Evolutionary conservation across 257 asterid species (phyloP).

Genomic region (Solanum chilense): DNA sequence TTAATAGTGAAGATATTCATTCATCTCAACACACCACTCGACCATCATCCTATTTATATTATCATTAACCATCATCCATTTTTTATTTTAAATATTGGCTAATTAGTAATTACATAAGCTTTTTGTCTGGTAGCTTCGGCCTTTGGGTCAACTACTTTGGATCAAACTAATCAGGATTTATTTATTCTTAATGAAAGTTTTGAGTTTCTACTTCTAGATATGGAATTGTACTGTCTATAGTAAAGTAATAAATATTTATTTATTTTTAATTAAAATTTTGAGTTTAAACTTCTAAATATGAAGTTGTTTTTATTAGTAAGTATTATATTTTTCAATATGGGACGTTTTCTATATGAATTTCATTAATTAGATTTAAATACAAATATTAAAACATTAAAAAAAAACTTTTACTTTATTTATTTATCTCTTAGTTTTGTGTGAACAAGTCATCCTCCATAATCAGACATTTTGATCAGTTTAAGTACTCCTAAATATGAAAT

Average conservation of each 20-base stretch:
- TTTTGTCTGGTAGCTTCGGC: slow-evolving; percentile 10
- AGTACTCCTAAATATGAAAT: too few species aligned
- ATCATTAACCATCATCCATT: slow-evolving; percentile 11
- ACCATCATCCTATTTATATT: neutral
- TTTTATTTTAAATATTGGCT: neutral
- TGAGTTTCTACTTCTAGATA: rapidly evolving
- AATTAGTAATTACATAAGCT: slow-evolving; percentile 13
- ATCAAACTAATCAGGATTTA: too few species aligned
- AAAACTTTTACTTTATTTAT: neutral
- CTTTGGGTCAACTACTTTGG: slow-evolving; percentile 29
- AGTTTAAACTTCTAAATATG: rapidly evolving
- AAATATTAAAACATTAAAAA: too few species aligned
- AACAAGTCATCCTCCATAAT: neutral
- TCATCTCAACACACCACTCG: neutral
- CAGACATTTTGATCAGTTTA: too few species aligned
- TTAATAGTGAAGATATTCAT: neutral
- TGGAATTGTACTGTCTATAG: too few species aligned
- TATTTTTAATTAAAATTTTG: too few species aligned
- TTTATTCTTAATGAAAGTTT: too few species aligned
- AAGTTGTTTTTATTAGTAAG: too few species aligned
- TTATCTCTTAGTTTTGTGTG: neutral
- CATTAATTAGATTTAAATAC: rapidly evolving
- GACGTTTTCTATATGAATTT: rapidly evolving
- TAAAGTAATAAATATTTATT: too few species aligned
- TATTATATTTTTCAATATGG: rapidly evolving